Base-by-base conservation (phyloP, 2,329 filamentous ascomycete species). In the Nemania sp. region DNA sequence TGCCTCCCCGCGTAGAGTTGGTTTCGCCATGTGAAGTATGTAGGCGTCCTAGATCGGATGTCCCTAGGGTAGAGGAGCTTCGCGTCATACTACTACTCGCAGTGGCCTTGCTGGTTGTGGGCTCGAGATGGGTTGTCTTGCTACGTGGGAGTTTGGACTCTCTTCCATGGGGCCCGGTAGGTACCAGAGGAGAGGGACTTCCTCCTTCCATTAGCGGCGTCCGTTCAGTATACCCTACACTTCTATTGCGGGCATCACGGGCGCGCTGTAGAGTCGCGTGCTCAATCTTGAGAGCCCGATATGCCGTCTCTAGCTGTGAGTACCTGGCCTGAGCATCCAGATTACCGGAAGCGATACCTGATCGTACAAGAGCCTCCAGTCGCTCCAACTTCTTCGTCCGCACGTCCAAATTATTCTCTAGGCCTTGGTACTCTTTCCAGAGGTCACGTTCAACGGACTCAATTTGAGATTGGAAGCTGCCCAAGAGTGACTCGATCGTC, bases 381-480 rank as follows among this genome's bases (percentile, higher is more conserved):
- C 89, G 84, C 61, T 97, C 93, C 24, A 99, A 82, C 63, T 91
- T 90, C 75, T 95, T 94, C 55, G 87, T 81, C 14, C 91, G 86
- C 22, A 85, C 74, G 49, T 94, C 90, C 23, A 97, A 83, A 31
- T 86, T 89, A 62, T 85, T 86, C 70, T 97, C 91, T 1, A 99
- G 79, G 0, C 81, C 83, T 66, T 95, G 89, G 66, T 97, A 97
- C 66, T 97, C 92, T 59, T 91, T 90, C 75, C 86, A 88, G n/a
- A 97, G 75, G 56, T 96, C 90, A 43, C 89, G 86, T 71, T 99
- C 94, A n/a, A 97, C 86, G 6, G 80, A 78, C 65, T 90, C 89
- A 67, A 97, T 90, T 55, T 90, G 87, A 33, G 80, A 78, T 65
- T 90, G 88, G 76, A 96, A 96, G 7, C 84, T 83, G 15, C 82